These are phyloP conservation scores for Lentinula raphanica DNA, from an alignment of 768 basidiomycete genomes.

Conservation along the genomic window DNA sequence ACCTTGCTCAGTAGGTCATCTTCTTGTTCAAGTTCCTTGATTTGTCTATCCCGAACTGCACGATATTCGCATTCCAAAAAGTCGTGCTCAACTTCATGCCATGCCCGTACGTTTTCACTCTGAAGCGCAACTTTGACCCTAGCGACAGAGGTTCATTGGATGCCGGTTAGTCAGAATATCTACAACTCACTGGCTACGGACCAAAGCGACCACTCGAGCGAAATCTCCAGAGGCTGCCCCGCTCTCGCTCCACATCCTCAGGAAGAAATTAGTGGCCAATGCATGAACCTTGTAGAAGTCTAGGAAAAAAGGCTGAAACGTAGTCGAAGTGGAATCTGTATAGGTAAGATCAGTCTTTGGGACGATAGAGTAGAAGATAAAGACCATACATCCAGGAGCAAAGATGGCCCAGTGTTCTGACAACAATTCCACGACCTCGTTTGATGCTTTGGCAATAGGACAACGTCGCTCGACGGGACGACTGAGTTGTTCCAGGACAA, in stretches of 20 bases:
- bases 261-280: constrained; percentile 79
- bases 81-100: constrained; percentile 81
- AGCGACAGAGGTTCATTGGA: constrained; percentile 7
- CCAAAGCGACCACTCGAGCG: constrained; percentile 68
- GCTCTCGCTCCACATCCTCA: constrained; percentile 91
- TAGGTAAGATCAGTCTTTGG: constrained; percentile 5
- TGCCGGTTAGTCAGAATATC: too few relatives aligned
- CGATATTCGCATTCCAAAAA: constrained; percentile 82
- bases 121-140: constrained; percentile 77
- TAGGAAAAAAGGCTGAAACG: constrained; percentile 84
- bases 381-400: constrained; percentile 71
- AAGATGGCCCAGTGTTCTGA: constrained; percentile 84
- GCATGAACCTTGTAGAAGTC: constrained; percentile 78
- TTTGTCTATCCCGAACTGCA: constrained; percentile 80
- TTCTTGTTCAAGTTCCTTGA: constrained; percentile 84
- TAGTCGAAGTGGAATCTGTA: constrained; percentile 71
- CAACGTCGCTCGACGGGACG: constrained; percentile 71
- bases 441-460: constrained; percentile 78
- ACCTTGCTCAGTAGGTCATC: constrained; percentile 84
- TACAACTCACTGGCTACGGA: constrained; percentile 74
- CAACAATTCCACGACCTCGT: constrained; percentile 79
- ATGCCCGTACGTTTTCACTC: constrained; percentile 66
- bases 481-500: constrained; percentile 76
- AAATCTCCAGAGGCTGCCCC: constrained; percentile 75
- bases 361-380: constrained; percentile 2